A percentile compares a stretch with the other conserved stretches of the same genome.
phyloP scores from a whole-genome alignment of 768 basidiomycete genomes.

The Inosperma sp. region DNA sequence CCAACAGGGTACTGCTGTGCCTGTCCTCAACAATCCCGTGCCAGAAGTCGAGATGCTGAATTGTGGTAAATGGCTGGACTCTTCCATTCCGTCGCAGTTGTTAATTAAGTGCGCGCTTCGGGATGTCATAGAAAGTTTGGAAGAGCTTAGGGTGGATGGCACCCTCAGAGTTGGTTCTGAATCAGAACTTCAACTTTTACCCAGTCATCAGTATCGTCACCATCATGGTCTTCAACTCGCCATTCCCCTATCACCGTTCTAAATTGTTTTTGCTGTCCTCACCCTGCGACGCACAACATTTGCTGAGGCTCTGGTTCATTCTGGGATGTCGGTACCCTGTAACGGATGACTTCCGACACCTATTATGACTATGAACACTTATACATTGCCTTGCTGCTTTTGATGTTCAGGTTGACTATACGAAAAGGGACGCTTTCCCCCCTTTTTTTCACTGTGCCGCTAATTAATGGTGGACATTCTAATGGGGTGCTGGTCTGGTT shows the following conservation, averaged over 20 bases:
- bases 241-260: no score
- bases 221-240: no score
- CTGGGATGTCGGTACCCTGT: no score
- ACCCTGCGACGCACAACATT: conserved; percentile 10
- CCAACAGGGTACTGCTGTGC: conserved; percentile 55
- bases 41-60: conserved; percentile 45
- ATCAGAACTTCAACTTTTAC: no score
- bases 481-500: conserved; percentile 11
- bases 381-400: conserved; percentile 19
- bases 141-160: conserved; percentile 42
- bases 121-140: conserved; percentile 43
- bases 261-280: no score
- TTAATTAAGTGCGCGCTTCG: conserved; percentile 38
- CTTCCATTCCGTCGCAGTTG: conserved; percentile 22
- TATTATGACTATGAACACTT: conserved; percentile 19
- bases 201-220: no score
- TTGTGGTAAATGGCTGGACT: conserved; percentile 46
- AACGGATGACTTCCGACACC: conserved; percentile 12
- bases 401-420: conserved; percentile 29
- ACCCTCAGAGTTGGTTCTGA: conserved; percentile 4
- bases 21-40: conserved; percentile 42
- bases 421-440: conserved; percentile 73
- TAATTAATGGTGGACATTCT: conserved; percentile 1
- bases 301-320: no score
- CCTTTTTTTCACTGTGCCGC: conserved; percentile 23